Percentiles rank a stretch among this genome's conserved stretches.
Conservation (phyloP, 192 early-diverging fungal genomes). For the Spinellus fusiger region DNA sequence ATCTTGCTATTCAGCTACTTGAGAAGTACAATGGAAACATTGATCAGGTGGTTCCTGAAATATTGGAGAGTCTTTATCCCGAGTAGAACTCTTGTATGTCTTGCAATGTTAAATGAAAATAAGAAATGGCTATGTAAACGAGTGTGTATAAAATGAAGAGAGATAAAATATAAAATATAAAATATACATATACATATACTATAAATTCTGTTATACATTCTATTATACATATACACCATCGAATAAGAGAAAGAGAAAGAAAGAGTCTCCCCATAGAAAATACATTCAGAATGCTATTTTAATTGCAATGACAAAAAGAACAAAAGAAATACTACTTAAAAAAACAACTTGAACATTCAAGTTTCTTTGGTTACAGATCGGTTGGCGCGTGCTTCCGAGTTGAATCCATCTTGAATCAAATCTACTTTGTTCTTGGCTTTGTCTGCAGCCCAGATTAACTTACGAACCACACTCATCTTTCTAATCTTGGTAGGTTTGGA, state of each 20-base stretch:
- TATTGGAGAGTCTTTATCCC: not conserved
- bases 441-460: conserved; percentile 12
- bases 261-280: too few species aligned
- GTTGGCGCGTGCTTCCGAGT: conserved; percentile 16
- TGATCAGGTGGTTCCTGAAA: not conserved
- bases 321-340: too few species aligned
- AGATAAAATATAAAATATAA: too few species aligned
- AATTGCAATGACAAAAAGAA: too few species aligned
- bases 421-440: conserved; percentile 12
- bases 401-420: conserved; percentile 14
- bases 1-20: not conserved
- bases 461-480: conserved; percentile 10
- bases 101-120: too few species aligned
- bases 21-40: not conserved
- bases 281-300: too few species aligned
- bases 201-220: not conserved
- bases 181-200: not conserved
- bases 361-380: conserved; percentile 14
- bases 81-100: too few species aligned
- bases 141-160: too few species aligned
- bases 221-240: too few species aligned
- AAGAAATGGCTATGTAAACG: too few species aligned
- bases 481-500: conserved; percentile 5
- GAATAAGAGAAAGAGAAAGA: too few species aligned
- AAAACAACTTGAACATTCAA: too few species aligned